phyloP scores from a whole-genome alignment of 345 rosid genomes.

The Linum trigynum region DNA sequence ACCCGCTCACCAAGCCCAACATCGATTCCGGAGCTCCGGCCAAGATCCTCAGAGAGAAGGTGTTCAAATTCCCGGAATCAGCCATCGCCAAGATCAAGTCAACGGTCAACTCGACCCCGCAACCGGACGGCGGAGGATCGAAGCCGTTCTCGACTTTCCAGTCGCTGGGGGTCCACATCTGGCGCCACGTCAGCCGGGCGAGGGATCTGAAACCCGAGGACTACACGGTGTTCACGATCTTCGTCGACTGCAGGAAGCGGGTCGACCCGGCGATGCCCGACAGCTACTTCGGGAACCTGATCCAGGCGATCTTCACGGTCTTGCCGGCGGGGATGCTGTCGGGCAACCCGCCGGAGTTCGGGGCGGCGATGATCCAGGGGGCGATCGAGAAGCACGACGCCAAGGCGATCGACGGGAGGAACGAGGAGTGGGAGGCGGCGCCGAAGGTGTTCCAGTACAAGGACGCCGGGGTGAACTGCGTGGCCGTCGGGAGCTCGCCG shows the following conservation, averaged over 20 bases:
- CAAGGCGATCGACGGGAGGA: constrained; percentile 53
- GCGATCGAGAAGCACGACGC: constrained; percentile 63
- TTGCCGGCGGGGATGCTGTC: constrained; percentile 60
- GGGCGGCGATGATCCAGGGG: constrained; percentile 60
- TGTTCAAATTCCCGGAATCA: constrained; percentile 70
- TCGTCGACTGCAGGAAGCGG: constrained; percentile 76
- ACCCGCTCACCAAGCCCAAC: constrained; percentile 31
- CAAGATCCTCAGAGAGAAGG: constrained; percentile 35
- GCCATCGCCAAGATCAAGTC: constrained; percentile 65
- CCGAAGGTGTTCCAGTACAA: constrained; percentile 76
- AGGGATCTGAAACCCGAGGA: constrained; percentile 74
- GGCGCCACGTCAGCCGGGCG: constrained; percentile 84
- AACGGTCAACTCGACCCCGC: constrained; percentile 34
- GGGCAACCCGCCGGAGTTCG: constrained; percentile 57
- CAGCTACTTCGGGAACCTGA: constrained; percentile 73
- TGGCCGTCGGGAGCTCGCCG: constrained; percentile 92
- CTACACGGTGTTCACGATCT: constrained; percentile 70
- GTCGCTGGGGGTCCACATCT: constrained; percentile 61
- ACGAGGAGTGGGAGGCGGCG: constrained; percentile 66
- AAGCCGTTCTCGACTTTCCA: constrained; percentile 89
- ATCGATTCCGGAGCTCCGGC: constrained; percentile 14
- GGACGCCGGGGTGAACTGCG: constrained; percentile 84
- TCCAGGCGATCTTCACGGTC: constrained; percentile 83
- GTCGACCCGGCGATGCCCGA: constrained; percentile 82
- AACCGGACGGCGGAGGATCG: constrained; percentile 35